These are phyloP conservation scores for Blastomyces silverae DNA, from an alignment of 2,329 filamentous ascomycete genomes.

Conservation along the genomic window DNA sequence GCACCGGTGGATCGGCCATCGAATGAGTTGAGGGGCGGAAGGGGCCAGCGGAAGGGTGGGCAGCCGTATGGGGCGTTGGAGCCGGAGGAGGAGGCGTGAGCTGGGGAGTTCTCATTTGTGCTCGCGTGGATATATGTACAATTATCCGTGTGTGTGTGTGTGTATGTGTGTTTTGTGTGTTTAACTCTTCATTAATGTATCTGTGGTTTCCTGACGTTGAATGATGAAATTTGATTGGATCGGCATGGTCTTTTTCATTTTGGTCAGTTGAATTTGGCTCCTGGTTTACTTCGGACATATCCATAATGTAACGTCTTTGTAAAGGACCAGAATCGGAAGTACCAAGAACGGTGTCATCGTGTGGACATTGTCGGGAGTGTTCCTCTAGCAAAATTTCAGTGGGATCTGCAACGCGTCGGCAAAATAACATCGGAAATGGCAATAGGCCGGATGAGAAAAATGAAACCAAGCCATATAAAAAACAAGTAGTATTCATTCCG, in stretches of 20 bases:
- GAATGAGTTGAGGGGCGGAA: slow-evolving; percentile 15
- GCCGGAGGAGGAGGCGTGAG: slow-evolving; percentile 20
- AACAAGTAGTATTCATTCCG: slow-evolving; percentile 7
- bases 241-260: no score
- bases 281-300: no score
- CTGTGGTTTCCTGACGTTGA: no score
- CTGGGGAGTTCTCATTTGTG: neutral
- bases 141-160: no score
- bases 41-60: slow-evolving; percentile 13
- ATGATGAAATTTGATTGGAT: neutral
- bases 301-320: no score
- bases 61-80: slow-evolving; percentile 22
- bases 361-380: neutral
- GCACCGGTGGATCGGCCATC: slow-evolving; percentile 23
- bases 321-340: no score
- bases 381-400: neutral
- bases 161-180: no score
- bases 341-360: neutral
- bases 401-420: neutral
- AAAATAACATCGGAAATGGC: neutral
- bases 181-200: no score
- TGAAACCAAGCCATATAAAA: neutral
- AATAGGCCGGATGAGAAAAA: neutral
- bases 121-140: no score
- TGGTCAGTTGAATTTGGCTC: no score